Evolutionary conservation across 2,329 filamentous ascomycete genomes (phyloP), one percentile per base, ranked within the genome.

Genomic region (Fusarium sp.): DNA sequence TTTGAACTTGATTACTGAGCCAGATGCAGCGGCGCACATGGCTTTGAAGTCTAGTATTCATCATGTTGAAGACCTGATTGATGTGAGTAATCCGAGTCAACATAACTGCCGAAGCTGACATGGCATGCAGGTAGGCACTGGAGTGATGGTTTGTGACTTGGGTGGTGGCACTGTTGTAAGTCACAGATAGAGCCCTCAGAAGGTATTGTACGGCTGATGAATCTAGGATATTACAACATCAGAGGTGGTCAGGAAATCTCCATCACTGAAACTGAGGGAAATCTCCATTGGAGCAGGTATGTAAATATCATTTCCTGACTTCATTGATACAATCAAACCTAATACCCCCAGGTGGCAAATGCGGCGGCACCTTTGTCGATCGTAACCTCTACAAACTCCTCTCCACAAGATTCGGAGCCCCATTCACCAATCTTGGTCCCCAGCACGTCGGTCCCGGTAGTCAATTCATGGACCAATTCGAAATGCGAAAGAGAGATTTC

Each of bases 381-480:
- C 46, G 46, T 3, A 48, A 48, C n/a, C 46, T 48, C 7, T 48
- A 48, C 29, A 48, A 48, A 6, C 46, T 48, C 16, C 46, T 48
- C 12, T 11, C 46, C 18, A 3, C 23, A 8, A 20, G 46, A 2
- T 48, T 48, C 12, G 46, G 46, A 1, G 18, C 46, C 24, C 11
- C 46, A 8, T 48, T 48, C 29, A 48, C 46, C 8, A 20, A n/a
- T 12, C 6, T 48, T 0, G 21, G 46, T 4, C 46, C 46, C 6
- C 29, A 48, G 8, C 46, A 48, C 3, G 16, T 48, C 6, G 46
- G 46, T 1, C 46, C 46, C 1, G 46, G 46, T 3, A 48, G 46
- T 16, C 46, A 48, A 10, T 48, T 48, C 18, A 48, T 48, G 46
- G 46, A 48, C 3, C 46, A 48, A 11, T 48, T 48, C 13, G 46